Base-by-base conservation (phyloP, 2,329 filamentous ascomycete species). In the Phaeosphaeriaceae sp. region DNA sequence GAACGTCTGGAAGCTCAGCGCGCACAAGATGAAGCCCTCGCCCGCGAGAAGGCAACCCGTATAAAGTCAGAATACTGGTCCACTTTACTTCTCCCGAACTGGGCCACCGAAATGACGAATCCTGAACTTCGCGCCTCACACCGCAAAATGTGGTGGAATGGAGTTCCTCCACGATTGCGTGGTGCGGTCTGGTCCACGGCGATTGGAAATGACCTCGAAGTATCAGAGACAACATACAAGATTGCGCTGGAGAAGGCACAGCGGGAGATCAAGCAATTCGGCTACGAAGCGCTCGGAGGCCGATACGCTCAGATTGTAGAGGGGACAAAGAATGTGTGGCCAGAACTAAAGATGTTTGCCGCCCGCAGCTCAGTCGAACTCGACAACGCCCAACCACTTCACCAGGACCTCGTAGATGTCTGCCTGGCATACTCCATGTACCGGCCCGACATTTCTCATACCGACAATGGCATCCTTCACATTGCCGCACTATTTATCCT, bases 351-450 rank as follows among this genome's bases (percentile, higher is more conserved):
- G 60, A 88, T 92, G 66, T 93, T 92, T 67, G 82, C 87, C 60
- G 74, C 78, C 5, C 48, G 51, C 32, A 58, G 54, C 16, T 48
- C 58, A 26, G 46, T 57, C 1, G 43, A 52, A 12, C 52, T 52
- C 3, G 42, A 54, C n/a, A 63, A 68, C 23, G 82, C 78, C 75
- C 86, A 83, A 0, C 88, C 89, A 1, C 76, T 92, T 9, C 84
- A 92, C 66, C 77, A 84, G 48, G 79, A 82, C 30, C 76, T 94
- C 23, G 77, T 88, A 15, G 86, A 93, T 66, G 84, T 94, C 8
- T 78, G 93, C 52, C 86, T 86, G 63, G 90, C 90, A 6, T 93
- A 93, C 72, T 81, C 86, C 46, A 88, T 91, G 83, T 94, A 94
- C 73, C 83, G 90, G 52, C 87, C 86, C 58, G 90, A 94, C 67